Evolutionary conservation across 768 basidiomycete species (phyloP).

Genomic region (Rhodotorula graminis): DNA sequence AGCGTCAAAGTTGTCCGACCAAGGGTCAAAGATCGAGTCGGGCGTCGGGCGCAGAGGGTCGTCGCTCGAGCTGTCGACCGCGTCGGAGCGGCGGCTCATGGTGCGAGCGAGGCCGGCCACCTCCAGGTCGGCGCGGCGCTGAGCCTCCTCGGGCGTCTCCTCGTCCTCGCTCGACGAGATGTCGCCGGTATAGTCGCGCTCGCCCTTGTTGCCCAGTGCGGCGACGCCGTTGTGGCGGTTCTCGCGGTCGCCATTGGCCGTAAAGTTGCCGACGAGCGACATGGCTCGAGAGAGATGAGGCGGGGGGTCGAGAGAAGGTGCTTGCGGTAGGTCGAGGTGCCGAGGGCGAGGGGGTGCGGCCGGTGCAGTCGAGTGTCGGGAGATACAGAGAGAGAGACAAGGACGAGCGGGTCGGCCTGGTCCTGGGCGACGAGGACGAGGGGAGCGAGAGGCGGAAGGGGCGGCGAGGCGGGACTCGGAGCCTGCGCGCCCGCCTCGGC

Average conservation of each 20-base stretch:
- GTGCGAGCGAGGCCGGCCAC: neutral
- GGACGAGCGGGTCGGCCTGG: no score
- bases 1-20: neutral
- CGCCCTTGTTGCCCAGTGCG: neutral
- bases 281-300: neutral
- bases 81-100: conserved; percentile 5
- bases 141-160: neutral
- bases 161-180: neutral
- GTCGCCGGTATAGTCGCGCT: neutral
- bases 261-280: conserved; percentile 6
- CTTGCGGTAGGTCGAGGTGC: neutral
- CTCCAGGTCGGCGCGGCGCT: neutral
- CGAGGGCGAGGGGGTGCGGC: no score
- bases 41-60: conserved; percentile 2
- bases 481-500: no score
- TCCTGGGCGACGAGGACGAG: no score
- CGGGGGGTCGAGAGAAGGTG: no score
- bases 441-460: no score
- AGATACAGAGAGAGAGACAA: no score
- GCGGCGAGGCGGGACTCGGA: no score
- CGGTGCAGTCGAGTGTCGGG: no score
- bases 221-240: neutral
- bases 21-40: neutral
- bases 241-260: neutral
- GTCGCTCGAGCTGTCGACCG: neutral